Base-by-base conservation (phyloP, 1,139 yeast genomes). In the Spathaspora jeffriesii region DNA sequence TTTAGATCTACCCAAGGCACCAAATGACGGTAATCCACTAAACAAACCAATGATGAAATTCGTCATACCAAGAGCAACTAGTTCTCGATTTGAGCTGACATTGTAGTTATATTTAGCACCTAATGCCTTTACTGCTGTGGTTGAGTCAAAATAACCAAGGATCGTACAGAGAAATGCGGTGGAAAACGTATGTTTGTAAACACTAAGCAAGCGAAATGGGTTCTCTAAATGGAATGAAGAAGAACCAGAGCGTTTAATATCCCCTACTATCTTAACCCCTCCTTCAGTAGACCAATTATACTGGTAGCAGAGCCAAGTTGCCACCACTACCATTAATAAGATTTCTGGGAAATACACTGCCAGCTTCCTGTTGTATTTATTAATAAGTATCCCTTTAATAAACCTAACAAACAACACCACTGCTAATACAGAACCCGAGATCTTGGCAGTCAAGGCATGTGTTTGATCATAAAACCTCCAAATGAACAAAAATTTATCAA, bases 1-100 rank as follows among this genome's bases (percentile, higher is more conserved):
- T 49, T 65, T 67, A 11, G 72, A 67, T 43, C 73, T 59, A n/a
- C 73, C 73, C 46, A 68, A 58, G 0, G 71, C 71, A 1, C 72
- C 72, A 53, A 67, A 68, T 8, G 70, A 62, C 8, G 73, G 73
- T 20, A 68, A 52, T 1, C 69, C 71, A 39, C 71, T 65, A 17
- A 66, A 55, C 27, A 65, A 50, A n/a, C 69, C 55, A 13, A 60
- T 60, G 2, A 62, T 58, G 18, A 65, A 47, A 49, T 68, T 68
- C 21, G 67, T 59, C 2, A 60, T 53, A 1, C 73, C 72, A 34
- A 68, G 57, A 0, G 73, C 73, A 32, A 68, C 57, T 20, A 68
- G 56, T 47, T 68, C 73, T 11, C 72, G 54, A 50, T 68, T 68
- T 18, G 70, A 58, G 7, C 69, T 63, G 4, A 67, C 68, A 38